Percentiles rank a stretch among this genome's conserved stretches.
These are phyloP conservation scores for Pythium aristosporum DNA, from an alignment of 352 stramenopile genomes.

Conservation along the genomic window DNA sequence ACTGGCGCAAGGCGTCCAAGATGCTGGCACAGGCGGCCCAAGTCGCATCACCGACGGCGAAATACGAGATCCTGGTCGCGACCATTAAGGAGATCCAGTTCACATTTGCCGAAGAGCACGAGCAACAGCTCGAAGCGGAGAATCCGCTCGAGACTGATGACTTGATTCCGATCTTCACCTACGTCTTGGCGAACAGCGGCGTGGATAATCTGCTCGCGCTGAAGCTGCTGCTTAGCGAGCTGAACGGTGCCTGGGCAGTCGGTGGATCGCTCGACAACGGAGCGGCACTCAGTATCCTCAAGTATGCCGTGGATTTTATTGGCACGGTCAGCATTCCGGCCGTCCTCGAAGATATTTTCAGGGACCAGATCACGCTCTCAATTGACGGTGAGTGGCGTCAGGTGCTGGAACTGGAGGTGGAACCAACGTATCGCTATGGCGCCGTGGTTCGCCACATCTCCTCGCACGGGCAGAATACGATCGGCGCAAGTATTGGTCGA, in stretches of 20 bases:
- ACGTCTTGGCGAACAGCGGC: constrained; percentile 85
- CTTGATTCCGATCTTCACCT: constrained; percentile 89
- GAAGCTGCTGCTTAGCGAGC: constrained; percentile 69
- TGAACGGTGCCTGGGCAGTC: constrained; percentile 71
- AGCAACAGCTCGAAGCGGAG: constrained; percentile 46
- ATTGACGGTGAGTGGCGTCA: constrained; percentile 85
- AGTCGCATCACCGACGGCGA: constrained; percentile 57
- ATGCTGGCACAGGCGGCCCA: constrained; percentile 63
- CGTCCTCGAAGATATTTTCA: constrained; percentile 89
- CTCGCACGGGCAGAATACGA: constrained; percentile 62
- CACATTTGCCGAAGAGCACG: constrained; percentile 75
- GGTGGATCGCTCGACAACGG: constrained; percentile 61
- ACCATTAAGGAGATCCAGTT: constrained; percentile 77
- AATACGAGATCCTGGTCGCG: constrained; percentile 76
- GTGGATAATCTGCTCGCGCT: constrained; percentile 84
- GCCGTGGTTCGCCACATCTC: constrained; percentile 80
- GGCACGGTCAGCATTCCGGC: constrained; percentile 84
- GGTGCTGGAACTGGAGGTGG: constrained; percentile 78
- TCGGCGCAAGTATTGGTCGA: constrained; percentile 72
- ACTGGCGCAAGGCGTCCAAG: constrained; percentile 75
- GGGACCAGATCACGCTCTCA: constrained; percentile 86
- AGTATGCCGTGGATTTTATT: constrained; percentile 84
- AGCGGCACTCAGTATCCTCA: constrained; percentile 67
- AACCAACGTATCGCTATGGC: constrained; percentile 84
- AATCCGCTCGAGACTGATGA: constrained; percentile 75